These are phyloP conservation scores for Melanopsichium pennsylvanicum DNA, from an alignment of 1,284 basidiomycete genomes.

Conservation along the genomic window DNA sequence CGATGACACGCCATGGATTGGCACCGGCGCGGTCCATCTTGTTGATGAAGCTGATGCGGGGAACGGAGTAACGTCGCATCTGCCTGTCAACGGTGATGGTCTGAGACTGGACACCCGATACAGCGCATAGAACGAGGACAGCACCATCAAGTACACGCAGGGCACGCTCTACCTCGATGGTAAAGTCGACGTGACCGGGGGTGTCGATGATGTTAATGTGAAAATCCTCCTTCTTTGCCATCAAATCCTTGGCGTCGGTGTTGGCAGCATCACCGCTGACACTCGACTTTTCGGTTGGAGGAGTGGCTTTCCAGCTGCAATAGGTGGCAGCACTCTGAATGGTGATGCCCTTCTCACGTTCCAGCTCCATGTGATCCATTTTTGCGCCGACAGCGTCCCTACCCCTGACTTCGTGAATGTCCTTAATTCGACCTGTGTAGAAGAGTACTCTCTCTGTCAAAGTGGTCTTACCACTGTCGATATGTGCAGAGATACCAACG, in stretches of 20 bases:
- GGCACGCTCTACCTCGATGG: constrained; percentile 97
- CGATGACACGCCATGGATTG: constrained; percentile 93
- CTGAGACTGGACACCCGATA: constrained; percentile 96
- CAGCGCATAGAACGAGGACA: constrained; percentile 93
- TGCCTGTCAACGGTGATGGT: constrained; percentile 99
- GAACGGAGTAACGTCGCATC: constrained; percentile 94
- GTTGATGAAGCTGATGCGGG: constrained; percentile 95
- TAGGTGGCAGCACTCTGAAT: constrained; percentile 99
- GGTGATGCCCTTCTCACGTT: constrained; percentile 98
- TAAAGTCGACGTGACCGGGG: constrained; percentile 99
- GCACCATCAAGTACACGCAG: constrained; percentile 96
- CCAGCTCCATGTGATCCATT: constrained; percentile 99
- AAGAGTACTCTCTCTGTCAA: constrained; percentile 96
- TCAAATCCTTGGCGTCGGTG: constrained; percentile 34
- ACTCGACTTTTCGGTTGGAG: constrained; percentile 65
- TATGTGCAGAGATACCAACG: constrained; percentile 68
- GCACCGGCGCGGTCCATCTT: constrained; percentile 99
- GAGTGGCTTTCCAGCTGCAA: constrained; percentile 87
- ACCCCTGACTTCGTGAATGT: constrained; percentile 97
- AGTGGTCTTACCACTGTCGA: constrained; percentile 96
- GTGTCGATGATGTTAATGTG: constrained; percentile 99
- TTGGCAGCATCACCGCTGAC: constrained; percentile 65
- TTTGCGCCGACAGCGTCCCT: constrained; percentile 95
- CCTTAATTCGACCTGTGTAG: constrained; percentile 93
- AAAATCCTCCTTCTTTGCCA: constrained; percentile 74